Evolutionary conservation across 2,329 filamentous ascomycete genomes (phyloP).

Genomic region (Talaromyces amestolkiae): DNA sequence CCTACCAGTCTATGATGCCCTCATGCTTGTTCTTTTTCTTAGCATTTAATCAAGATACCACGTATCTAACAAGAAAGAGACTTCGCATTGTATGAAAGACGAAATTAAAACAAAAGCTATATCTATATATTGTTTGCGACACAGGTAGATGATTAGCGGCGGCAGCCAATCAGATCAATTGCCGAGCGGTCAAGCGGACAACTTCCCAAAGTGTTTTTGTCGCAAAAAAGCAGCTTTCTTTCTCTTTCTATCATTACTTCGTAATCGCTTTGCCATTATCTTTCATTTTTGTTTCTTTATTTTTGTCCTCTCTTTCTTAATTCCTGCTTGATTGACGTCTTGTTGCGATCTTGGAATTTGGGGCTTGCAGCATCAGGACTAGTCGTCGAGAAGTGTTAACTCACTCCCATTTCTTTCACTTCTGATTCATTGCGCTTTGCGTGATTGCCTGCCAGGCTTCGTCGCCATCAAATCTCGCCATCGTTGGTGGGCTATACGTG

Average conservation of each 20-base stretch:
- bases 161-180: slow-evolving; percentile 14
- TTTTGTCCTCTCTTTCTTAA: not conserved
- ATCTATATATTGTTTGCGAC: not conserved
- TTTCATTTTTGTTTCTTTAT: not conserved
- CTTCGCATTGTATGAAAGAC: not conserved
- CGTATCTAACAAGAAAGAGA: not conserved
- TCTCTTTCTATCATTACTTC: not conserved
- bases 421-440: not conserved
- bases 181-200: slow-evolving; percentile 15
- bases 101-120: not conserved
- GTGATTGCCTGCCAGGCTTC: not conserved
- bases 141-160: not conserved
- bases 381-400: not conserved
- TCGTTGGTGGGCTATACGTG: not conserved
- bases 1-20: not conserved
- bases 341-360: not conserved
- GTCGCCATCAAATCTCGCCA: not conserved
- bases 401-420: not conserved
- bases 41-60: slow-evolving; percentile 3
- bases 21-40: not conserved
- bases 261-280: not conserved
- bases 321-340: not conserved
- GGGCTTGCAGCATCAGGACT: not conserved
- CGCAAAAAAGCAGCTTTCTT: slow-evolving; percentile 9
- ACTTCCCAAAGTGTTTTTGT: slow-evolving; percentile 9